Percentiles rank a stretch among this genome's conserved stretches.
Evolutionary conservation across 257 asterid species (phyloP).

Genomic region (Verbascum thapsus): DNA sequence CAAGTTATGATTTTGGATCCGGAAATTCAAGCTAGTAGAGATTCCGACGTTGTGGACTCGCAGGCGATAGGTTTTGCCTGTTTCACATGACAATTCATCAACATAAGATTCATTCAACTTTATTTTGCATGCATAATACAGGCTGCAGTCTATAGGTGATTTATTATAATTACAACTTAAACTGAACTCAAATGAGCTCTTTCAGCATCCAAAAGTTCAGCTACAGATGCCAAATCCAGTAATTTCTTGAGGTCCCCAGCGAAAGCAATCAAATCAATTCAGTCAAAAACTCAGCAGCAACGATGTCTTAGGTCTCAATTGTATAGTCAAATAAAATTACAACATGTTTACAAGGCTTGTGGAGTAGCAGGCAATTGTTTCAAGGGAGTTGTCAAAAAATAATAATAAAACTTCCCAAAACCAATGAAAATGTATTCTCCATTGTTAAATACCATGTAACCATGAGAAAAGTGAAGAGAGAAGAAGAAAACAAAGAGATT

Average conservation of each 20-base stretch:
- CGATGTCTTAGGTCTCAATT: not conserved
- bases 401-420: not conserved
- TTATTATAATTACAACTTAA: not conserved
- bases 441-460: too few species aligned
- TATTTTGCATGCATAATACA: not conserved
- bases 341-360: not conserved
- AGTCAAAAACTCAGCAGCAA: slow-evolving; percentile 9
- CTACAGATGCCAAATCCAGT: not conserved
- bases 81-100: slow-evolving; percentile 34
- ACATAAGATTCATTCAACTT: not conserved
- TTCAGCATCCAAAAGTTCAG: not conserved
- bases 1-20: slow-evolving; percentile 88
- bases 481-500: too few species aligned
- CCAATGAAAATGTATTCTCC: not conserved
- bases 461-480: too few species aligned
- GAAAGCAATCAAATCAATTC: not conserved
- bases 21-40: slow-evolving; percentile 88
- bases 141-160: not conserved
- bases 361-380: not conserved
- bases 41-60: slow-evolving; percentile 87
- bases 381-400: not conserved
- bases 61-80: slow-evolving; percentile 88
- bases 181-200: not conserved
- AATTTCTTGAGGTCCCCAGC: not conserved
- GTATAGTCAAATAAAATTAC: not conserved